Percentiles rank a stretch among this genome's conserved stretches.
These are phyloP conservation scores for Pseudotulostoma volvatum DNA, from an alignment of 495 filamentous ascomycete genomes.

Conservation along the genomic window DNA sequence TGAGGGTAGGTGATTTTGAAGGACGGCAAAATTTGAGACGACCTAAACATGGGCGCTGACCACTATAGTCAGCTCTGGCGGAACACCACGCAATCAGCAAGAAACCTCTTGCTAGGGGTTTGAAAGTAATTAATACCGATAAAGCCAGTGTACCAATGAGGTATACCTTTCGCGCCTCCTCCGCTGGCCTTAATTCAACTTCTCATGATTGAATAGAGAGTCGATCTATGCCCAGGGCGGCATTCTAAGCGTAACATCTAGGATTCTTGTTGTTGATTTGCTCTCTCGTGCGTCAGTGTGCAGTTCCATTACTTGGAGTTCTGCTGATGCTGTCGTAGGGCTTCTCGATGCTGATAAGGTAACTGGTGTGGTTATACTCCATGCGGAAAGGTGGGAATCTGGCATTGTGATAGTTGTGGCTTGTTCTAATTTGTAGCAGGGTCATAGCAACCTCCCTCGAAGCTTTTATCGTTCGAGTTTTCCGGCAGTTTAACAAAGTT, in stretches of 20 bases:
- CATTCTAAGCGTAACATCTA: constrained; percentile 89
- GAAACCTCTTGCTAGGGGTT: constrained; percentile 57
- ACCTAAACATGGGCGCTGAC: no score
- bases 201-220: constrained; percentile 37
- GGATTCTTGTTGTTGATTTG: constrained; percentile 86
- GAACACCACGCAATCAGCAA: constrained; percentile 82
- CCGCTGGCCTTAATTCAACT: not conserved
- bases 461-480: constrained; percentile 89
- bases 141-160: constrained; percentile 64
- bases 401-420: not conserved
- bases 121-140: constrained; percentile 90
- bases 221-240: constrained; percentile 81
- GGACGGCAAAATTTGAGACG: no score
- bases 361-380: constrained; percentile 74
- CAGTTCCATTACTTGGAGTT: not conserved
- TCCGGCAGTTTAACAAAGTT: constrained; percentile 76
- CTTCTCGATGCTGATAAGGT: constrained; percentile 70
- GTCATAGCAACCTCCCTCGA: constrained; percentile 79
- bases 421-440: constrained; percentile 18
- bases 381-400: constrained; percentile 52
- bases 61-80: constrained; percentile 71
- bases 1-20: constrained; percentile 40
- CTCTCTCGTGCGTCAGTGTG: constrained; percentile 41
- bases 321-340: constrained; percentile 19
- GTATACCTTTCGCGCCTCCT: constrained; percentile 14